Evolutionary conservation across 2,329 filamentous ascomycete species (phyloP).

Genomic region (Cladophialophora exuberans): DNA sequence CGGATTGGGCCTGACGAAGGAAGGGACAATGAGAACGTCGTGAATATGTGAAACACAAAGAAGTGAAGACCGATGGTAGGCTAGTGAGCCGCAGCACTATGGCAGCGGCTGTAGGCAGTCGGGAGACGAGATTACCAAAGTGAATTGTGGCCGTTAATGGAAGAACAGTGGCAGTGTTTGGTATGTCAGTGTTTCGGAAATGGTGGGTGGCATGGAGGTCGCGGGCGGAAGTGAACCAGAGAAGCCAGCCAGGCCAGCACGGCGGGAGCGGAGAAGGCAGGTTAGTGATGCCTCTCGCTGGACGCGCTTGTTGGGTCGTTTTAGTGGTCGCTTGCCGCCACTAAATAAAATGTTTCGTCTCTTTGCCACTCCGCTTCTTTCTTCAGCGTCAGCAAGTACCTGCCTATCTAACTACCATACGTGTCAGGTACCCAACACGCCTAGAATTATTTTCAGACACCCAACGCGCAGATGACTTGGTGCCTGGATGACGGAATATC

Average conservation of each 20-base stretch:
- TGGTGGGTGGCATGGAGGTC: background rate
- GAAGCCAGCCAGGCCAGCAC: background rate
- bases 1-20: background rate
- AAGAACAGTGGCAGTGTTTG: slow-evolving; percentile 8
- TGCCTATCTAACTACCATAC: no score
- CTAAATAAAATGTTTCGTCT: no score
- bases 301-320: background rate
- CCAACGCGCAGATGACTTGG: no score
- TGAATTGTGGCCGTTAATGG: background rate
- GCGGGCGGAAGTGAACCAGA: background rate
- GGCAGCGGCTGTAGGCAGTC: background rate
- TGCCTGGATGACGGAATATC: no score
- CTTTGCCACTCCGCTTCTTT: no score
- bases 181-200: background rate
- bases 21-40: background rate
- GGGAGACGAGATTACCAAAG: background rate
- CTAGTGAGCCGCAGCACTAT: background rate
- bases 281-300: no score
- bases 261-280: background rate
- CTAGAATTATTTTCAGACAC: no score
- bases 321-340: no score
- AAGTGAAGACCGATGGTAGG: background rate
- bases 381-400: no score
- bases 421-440: no score
- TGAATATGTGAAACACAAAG: background rate